Base-by-base conservation (phyloP, 163 green algal genomes). In the Prototheca stagnorum region DNA sequence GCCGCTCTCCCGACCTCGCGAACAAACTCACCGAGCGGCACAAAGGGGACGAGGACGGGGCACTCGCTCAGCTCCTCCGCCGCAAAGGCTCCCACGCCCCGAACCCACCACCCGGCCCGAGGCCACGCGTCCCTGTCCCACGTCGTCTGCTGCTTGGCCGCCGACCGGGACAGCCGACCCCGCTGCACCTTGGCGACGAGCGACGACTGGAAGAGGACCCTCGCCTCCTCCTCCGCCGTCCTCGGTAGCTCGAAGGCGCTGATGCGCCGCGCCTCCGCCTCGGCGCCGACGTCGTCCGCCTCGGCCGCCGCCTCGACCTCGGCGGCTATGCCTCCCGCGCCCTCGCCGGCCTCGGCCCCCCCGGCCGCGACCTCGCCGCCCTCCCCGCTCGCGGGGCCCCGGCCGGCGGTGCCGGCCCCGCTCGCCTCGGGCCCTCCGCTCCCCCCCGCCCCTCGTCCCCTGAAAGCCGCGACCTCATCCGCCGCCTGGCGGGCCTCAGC, bases 1-100 rank as follows among this genome's bases (percentile, higher is more conserved):
- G 26, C 61, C 54, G 27, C 69, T 61, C 29, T 45, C 23, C 62
- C 62, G 22, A 75, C 49, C 14, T 62, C 39, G 3, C 17, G 35
- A 39, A 88, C 67, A 53, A 86, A 88, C 4, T 72, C 57, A 0
- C 62, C 70, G 49, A 88, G 66, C 1, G 63, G 65, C 0, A 52
- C 20, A 20, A 79, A 75, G 21, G 69, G 65, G 9, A 46, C 49
- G 36, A 77, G 69, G 40, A 78, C 47, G 12, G 77, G 78, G 22
- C 31, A 42, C 20, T 86, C 74, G 29, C 46, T 67, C 54, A 73
- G 64, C 24, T 61, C 55, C 36, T 64, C 40, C 28, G 76, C 56
- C 2, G 57, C 73, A 61, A 72, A 70, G 39, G 39, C 41, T 35
- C 56, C 56, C 20, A 64, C 23, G 9, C 57, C 53, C 7, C 48